Evolutionary conservation across 2,329 filamentous ascomycete species (phyloP).

Genomic region (Trichoderma hamatum): DNA sequence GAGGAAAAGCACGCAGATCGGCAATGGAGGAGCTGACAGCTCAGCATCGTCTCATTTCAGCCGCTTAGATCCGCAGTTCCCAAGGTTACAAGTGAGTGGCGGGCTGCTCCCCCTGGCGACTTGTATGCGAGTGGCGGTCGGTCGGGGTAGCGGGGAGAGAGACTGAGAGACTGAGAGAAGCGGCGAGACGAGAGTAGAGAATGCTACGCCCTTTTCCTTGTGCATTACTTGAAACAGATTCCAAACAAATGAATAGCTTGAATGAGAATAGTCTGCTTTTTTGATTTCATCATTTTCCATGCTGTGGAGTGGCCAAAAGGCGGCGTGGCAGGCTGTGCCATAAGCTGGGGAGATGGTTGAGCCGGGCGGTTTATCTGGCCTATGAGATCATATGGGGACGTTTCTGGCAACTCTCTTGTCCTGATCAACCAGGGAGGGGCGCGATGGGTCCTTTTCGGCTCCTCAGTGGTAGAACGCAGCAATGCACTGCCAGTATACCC

Average conservation of each 20-base stretch:
- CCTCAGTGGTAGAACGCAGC: neutral
- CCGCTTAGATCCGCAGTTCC: constrained; percentile 20
- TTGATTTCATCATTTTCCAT: neutral
- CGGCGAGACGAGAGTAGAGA: neutral
- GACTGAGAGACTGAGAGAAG: neutral
- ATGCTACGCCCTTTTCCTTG: neutral
- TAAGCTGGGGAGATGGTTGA: constrained; percentile 11
- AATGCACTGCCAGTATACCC: neutral
- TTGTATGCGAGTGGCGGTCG: neutral
- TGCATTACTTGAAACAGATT: neutral
- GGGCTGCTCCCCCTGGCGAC: neutral
- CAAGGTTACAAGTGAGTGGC: neutral
- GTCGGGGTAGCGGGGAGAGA: neutral
- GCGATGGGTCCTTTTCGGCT: neutral
- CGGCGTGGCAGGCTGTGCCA: neutral
- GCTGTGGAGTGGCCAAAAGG: neutral
- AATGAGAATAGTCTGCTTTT: neutral
- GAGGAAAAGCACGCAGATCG: constrained; percentile 24
- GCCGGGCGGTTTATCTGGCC: constrained; percentile 7
- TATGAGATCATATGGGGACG: constrained; percentile 16
- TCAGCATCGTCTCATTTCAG: constrained; percentile 10
- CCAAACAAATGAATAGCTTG: neutral
- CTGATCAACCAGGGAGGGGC: neutral
- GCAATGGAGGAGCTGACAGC: constrained; percentile 16
- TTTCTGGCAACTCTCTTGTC: neutral